Base-by-base conservation (phyloP, 805 yeast genomes). In the Scheffersomyces stipitis region DNA sequence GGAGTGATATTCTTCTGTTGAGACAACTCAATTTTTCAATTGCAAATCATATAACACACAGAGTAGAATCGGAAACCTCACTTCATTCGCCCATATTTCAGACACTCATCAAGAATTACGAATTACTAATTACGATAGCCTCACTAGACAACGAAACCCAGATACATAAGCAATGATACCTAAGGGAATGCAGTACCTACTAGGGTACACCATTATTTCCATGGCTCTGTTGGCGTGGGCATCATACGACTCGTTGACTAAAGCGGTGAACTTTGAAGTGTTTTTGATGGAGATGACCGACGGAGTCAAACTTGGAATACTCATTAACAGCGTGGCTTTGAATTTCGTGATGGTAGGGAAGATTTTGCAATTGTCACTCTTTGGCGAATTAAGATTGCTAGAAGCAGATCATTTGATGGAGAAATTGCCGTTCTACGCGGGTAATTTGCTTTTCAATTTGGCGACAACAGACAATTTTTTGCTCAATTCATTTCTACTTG, bases 351-450 rank as follows among this genome's bases (percentile, higher is more conserved):
- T 52, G 8, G 20, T 52, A 10, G 51, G 51, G n/a, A 76, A 77
- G 44, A 28, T 71, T 6, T 44, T 81, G 0, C 83, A 81, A 32
- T 44, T 59, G 18, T 1, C 80, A 0, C 49, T 87, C 26, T 88
- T 89, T 64, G 96, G 96, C 0, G 80, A 79, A 38, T 63, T 91
- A 35, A 69, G 96, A 38, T 61, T 80, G 12, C 71, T 85, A 23
- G 99, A 91, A 56, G 60, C 74, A 36, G 95, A 90, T 48, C 90
- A 84, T 52, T 45, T 69, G 28, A 45, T 60, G 3, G 73, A 67
- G 28, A 52, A 43, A 18, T 36, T 67, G 18, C 73, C 73, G 1
- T 45, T 62, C 20, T 62, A 54, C 30, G 48, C 56, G 18, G 44
- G 66, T 38, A 62, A 71, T 78, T 34, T 76, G 72, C 56, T 95